Evolutionary conservation across 2,329 filamentous ascomycete genomes (phyloP).

Genomic region (Phialocephala sp.): DNA sequence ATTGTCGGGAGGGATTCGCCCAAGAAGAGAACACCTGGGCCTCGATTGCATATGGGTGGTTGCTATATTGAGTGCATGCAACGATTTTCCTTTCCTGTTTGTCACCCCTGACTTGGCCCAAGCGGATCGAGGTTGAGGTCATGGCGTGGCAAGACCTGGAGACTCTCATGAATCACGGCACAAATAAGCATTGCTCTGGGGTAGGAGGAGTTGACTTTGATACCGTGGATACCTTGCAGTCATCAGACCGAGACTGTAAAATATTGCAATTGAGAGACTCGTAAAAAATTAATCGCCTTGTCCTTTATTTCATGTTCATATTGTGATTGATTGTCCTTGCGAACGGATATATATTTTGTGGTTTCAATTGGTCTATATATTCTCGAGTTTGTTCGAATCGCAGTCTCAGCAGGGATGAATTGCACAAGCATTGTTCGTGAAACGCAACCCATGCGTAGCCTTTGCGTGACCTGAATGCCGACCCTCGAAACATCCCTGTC

Average conservation of each 20-base stretch:
- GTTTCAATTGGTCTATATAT: too few species aligned
- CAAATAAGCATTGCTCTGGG: conserved; percentile 35
- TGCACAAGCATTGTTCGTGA: conserved; percentile 5
- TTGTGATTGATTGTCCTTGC: neutral
- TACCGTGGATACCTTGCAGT: conserved; percentile 37
- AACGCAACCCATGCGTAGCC: neutral
- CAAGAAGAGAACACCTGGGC: conserved; percentile 18
- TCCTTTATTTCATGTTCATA: neutral
- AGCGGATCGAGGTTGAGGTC: conserved; percentile 6
- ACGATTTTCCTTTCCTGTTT: conserved; percentile 17
- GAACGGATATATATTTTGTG: neutral
- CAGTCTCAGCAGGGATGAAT: neutral
- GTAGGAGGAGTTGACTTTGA: conserved; percentile 31
- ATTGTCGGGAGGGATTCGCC: conserved; percentile 8
- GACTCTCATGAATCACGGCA: conserved; percentile 19
- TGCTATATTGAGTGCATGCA: conserved; percentile 24
- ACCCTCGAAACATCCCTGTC: neutral
- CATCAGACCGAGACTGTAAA: conserved; percentile 19
- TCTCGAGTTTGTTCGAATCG: neutral
- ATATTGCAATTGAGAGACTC: conserved; percentile 6
- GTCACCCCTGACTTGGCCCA: neutral
- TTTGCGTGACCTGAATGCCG: neutral
- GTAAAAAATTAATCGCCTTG: neutral
- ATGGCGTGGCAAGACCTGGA: conserved; percentile 14
- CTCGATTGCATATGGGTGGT: conserved; percentile 31